Evolutionary conservation across 257 asterid genomes (phyloP).

Genomic region (Plectranthus barbatus): DNA sequence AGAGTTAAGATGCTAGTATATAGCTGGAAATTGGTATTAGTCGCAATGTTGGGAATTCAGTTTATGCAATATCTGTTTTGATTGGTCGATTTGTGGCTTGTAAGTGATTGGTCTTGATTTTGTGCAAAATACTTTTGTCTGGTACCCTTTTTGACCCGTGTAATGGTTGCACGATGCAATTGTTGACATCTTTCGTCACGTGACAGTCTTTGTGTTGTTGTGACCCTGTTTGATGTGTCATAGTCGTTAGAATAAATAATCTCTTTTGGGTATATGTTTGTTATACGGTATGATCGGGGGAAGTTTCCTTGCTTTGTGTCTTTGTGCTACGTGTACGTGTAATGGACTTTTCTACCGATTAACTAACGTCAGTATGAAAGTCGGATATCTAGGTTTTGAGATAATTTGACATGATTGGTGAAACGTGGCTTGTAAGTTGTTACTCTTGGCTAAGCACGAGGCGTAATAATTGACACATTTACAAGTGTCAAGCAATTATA

Average conservation of each 20-base stretch:
- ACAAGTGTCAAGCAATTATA: neutral
- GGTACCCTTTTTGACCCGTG: too few species aligned
- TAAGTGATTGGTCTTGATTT: neutral
- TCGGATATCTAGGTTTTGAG: conserved; percentile 7
- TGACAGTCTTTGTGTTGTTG: too few species aligned
- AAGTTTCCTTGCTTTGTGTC: neutral
- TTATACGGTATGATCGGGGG: neutral
- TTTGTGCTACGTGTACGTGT: neutral
- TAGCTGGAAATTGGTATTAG: neutral
- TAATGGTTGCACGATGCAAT: too few species aligned
- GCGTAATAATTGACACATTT: neutral
- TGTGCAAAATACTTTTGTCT: too few species aligned
- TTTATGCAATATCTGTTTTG: conserved; percentile 2
- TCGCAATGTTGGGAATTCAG: neutral
- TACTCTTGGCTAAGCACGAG: neutral
- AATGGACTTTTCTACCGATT: neutral
- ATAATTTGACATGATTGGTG: neutral
- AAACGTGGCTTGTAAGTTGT: neutral
- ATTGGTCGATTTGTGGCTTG: neutral
- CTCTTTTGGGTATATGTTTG: too few species aligned
- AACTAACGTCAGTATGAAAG: neutral
- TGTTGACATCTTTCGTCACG: too few species aligned
- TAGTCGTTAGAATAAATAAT: too few species aligned
- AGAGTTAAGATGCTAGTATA: neutral
- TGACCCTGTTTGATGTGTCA: too few species aligned